Evolutionary conservation across 345 rosid genomes (phyloP), one percentile per base, ranked within the genome.

Genomic region (Barbarea vulgaris): DNA sequence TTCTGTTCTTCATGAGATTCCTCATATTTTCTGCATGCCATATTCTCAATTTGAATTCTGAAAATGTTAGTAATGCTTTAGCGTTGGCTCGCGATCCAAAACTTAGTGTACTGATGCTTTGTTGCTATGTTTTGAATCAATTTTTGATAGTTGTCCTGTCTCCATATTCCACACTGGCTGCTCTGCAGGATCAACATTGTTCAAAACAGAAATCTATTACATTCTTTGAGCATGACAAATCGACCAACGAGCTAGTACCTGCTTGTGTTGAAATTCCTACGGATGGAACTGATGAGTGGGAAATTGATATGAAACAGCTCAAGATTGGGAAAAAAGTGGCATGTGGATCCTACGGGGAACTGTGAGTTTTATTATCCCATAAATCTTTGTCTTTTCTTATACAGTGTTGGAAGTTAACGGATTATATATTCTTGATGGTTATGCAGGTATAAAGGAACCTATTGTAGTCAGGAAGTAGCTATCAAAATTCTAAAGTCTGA

Each of bases 201-300:
- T 56, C 84, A 39, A 87, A 67, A 63, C 88, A 76, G 73, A 81
- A 79, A 53, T 79, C 86, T 57, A 67, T 82, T 53, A 59, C 87
- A 36, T 65, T 81, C 80, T 56, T 74, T 67, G 78, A 84, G 80
- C 84, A 80, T 56, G 78, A 73, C 75, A 84, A 79, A 73, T 66
- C 72, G 27, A 82, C 64, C 66, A 66, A 65, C 58, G 85, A 82
- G 80, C 80, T 82, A 22, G 54, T 81, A 75, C 90, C 88, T 52
- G 81, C 82, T 41, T 83, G 84, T 80, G 84, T 95, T 65, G 87
- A 90, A 81, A 88, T 95, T 77, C 99, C 99, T 34, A 81, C 83
- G 7, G 99, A 92, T 85, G 98, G 90, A 66, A 87, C 89, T 79
- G 96, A 95, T 87, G 98, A 89, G 72, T 95, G 98, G 98, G 99